phyloP scores from a whole-genome alignment of 2,329 filamentous ascomycete species.

The Botryosphaeria dothidea region DNA sequence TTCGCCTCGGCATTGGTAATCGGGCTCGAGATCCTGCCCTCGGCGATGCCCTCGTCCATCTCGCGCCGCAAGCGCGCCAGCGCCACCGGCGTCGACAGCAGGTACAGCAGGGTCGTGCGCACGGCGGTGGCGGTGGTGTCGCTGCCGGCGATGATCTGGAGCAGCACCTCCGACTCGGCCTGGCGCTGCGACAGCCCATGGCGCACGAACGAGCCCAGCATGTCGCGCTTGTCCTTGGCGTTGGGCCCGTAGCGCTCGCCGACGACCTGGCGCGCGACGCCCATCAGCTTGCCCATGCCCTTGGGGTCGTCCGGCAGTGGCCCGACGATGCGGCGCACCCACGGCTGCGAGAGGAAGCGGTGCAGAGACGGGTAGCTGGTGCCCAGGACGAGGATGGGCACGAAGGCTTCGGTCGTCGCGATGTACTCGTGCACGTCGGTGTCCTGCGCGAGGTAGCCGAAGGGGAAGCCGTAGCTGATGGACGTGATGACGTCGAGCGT shows the following conservation, averaged over 20 bases:
- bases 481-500: constrained; percentile 59
- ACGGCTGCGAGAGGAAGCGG: constrained; percentile 29
- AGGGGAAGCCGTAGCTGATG: constrained; percentile 54
- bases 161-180: constrained; percentile 46
- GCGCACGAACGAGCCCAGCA: constrained; percentile 55
- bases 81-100: constrained; percentile 52
- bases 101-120: constrained; percentile 52
- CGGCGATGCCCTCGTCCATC: constrained; percentile 42
- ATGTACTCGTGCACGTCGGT: constrained; percentile 50
- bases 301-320: constrained; percentile 47
- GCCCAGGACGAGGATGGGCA: not conserved
- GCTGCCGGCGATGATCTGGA: constrained; percentile 56
- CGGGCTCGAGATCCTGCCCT: constrained; percentile 41
- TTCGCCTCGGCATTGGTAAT: constrained; percentile 51
- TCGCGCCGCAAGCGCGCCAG: constrained; percentile 49
- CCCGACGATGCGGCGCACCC: constrained; percentile 31
- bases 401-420: constrained; percentile 41
- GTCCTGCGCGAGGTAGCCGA: constrained; percentile 54
- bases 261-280: constrained; percentile 48
- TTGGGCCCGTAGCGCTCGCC: constrained; percentile 48
- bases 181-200: constrained; percentile 45
- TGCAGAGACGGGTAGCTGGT: not conserved
- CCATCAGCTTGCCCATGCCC: constrained; percentile 40
- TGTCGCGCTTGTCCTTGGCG: constrained; percentile 49
- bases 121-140: constrained; percentile 60